Evolutionary conservation across 192 early-diverging fungal species (phyloP).

Genomic region (Coemansia sp.): DNA sequence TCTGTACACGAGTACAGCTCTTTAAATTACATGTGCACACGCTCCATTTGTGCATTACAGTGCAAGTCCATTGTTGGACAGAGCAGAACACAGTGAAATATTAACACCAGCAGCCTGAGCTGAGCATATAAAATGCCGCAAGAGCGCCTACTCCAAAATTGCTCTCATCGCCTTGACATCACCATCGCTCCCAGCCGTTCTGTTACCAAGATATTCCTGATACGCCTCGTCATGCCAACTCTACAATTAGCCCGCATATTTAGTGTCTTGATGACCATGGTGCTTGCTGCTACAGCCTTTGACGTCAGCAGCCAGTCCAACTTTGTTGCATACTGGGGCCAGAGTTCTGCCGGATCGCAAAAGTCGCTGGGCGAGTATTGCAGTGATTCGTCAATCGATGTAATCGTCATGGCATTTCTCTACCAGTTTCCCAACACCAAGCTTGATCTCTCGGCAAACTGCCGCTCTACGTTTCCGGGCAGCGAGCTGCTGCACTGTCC

Average conservation of each 20-base stretch:
- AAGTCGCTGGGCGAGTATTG: constrained; percentile 59
- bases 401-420: constrained; percentile 61
- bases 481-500: constrained; percentile 60
- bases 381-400: constrained; percentile 58
- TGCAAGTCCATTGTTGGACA: not conserved
- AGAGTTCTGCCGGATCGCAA: constrained; percentile 52
- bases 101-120: not conserved
- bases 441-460: constrained; percentile 60
- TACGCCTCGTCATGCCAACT: not conserved
- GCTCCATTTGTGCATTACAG: not conserved
- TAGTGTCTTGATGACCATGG: not conserved
- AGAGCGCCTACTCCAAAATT: not conserved
- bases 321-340: constrained; percentile 53
- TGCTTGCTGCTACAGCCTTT: constrained; percentile 10
- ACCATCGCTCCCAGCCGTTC: not conserved
- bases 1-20: not conserved
- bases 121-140: not conserved
- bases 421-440: constrained; percentile 58
- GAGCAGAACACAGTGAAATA: not conserved
- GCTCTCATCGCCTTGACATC: not conserved
- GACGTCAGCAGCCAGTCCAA: constrained; percentile 38
- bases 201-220: not conserved
- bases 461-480: constrained; percentile 55
- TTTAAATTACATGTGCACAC: constrained; percentile 1
- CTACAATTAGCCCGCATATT: not conserved